A percentile compares a stretch with the other conserved stretches of the same genome.
Evolutionary conservation across 176 grass and related monocot genomes (phyloP).

Genomic region (Typha latifolia): DNA sequence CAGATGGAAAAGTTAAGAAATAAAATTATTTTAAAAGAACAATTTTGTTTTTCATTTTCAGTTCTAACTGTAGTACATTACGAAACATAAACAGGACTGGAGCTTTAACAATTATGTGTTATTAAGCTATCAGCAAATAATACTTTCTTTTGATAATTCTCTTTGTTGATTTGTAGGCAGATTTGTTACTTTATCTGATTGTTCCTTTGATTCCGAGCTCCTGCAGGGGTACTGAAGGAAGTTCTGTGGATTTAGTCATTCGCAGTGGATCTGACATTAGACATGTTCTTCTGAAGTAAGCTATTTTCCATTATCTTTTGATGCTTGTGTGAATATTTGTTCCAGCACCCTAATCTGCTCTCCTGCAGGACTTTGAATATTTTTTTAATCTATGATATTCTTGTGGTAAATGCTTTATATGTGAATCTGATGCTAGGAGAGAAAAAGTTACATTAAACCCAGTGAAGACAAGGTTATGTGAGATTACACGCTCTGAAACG

Average conservation of each 20-base stretch:
- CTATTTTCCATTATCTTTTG: slow-evolving; percentile 4
- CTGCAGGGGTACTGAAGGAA: slow-evolving; percentile 87
- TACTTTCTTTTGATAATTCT: no score
- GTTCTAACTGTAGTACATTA: no score
- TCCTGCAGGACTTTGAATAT: no score
- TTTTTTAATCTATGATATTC: background rate
- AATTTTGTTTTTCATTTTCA: no score
- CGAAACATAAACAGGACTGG: no score
- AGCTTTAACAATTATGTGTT: no score
- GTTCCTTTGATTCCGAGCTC: slow-evolving; percentile 3
- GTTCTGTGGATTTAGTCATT: slow-evolving; percentile 64
- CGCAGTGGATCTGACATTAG: slow-evolving; percentile 53
- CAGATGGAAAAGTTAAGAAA: no score
- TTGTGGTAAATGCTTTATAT: background rate
- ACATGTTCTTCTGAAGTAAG: slow-evolving; percentile 59
- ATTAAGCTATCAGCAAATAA: no score
- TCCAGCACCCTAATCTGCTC: no score
- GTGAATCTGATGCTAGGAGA: slow-evolving; percentile 38
- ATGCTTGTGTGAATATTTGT: background rate
- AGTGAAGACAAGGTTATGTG: slow-evolving; percentile 78
- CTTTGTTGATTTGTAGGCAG: background rate
- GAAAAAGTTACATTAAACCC: slow-evolving; percentile 72
- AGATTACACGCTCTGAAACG: slow-evolving; percentile 56
- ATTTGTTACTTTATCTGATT: background rate
- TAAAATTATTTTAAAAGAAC: no score